Evolutionary conservation across 768 basidiomycete species (phyloP).

Genomic region (Boletus patriciae): DNA sequence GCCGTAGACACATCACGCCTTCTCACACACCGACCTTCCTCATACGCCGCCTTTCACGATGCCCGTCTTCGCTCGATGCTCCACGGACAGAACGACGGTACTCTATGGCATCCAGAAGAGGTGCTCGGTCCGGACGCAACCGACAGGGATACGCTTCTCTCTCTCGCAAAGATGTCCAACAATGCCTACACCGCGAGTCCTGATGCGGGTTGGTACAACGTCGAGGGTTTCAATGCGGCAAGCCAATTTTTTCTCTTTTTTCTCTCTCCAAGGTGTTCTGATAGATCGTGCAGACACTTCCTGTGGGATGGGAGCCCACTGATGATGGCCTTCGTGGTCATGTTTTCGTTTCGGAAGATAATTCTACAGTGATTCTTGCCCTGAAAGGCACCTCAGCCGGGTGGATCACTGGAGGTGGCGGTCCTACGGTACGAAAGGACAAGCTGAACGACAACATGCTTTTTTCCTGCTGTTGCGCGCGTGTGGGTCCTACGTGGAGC

Average conservation of each 20-base stretch:
- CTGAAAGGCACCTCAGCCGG: conserved; percentile 92
- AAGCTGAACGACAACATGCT: conserved; percentile 95
- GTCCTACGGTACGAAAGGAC: conserved; percentile 84
- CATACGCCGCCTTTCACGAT: conserved; percentile 33
- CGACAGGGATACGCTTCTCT: conserved; percentile 67
- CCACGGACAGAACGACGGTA: conserved; percentile 37
- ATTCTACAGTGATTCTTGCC: conserved; percentile 82
- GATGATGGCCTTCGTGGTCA: conserved; percentile 78
- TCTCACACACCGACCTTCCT: conserved; percentile 48
- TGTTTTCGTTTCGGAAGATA: conserved; percentile 80
- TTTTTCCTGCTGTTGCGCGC: conserved; percentile 94
- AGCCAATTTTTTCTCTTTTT: conserved; percentile 16
- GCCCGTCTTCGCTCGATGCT: conserved; percentile 41
- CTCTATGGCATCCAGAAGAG: conserved; percentile 66
- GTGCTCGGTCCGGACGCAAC: conserved; percentile 69
- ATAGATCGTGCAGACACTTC: too few species aligned
- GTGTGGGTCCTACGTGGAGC: conserved; percentile 92
- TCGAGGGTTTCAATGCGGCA: conserved; percentile 65
- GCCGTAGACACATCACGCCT: conserved; percentile 42
- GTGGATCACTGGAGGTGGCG: conserved; percentile 66
- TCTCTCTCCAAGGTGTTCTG: neutral
- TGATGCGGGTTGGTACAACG: conserved; percentile 68
- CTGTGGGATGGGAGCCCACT: too few species aligned
- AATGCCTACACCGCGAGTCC: conserved; percentile 70
- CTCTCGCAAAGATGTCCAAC: conserved; percentile 85